Percentiles rank a stretch among this genome's conserved stretches.
These are phyloP conservation scores for Botrytis squamosa DNA, from an alignment of 2,329 filamentous ascomycete species.

Conservation along the genomic window DNA sequence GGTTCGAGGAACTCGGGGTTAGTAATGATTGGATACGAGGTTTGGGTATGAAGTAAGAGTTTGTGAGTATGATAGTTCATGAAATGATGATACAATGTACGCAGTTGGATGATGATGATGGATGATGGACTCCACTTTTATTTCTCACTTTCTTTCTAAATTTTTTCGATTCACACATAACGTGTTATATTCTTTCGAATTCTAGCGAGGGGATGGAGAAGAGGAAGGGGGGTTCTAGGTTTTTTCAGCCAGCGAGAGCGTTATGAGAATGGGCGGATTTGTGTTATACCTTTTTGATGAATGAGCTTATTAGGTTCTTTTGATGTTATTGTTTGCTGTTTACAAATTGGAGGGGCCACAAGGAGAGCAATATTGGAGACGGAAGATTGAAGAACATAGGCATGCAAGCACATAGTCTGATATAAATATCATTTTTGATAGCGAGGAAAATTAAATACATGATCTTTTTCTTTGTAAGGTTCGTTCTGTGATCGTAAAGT, in stretches of 20 bases:
- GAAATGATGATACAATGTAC: conserved; percentile 7
- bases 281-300: conserved; percentile 16
- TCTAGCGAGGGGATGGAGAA: not conserved
- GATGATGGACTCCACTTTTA: not conserved
- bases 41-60: conserved; percentile 6
- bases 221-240: not conserved
- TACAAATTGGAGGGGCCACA: not conserved
- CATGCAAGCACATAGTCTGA: not conserved
- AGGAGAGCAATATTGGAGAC: not conserved
- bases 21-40: not conserved
- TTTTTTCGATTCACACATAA: not conserved
- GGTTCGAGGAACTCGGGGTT: not conserved
- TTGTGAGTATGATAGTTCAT: conserved; percentile 8
- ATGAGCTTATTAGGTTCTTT: not conserved
- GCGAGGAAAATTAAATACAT: not conserved
- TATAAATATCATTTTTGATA: not conserved
- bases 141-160: conserved; percentile 2
- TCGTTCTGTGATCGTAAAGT: no score
- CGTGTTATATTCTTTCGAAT: not conserved
- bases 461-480: not conserved
- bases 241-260: conserved; percentile 7
- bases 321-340: not conserved
- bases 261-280: conserved; percentile 11
- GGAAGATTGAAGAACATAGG: not conserved
- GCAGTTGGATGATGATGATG: not conserved